Base-by-base conservation (phyloP, 441 rosid species). In the Kokia cookei region DNA sequence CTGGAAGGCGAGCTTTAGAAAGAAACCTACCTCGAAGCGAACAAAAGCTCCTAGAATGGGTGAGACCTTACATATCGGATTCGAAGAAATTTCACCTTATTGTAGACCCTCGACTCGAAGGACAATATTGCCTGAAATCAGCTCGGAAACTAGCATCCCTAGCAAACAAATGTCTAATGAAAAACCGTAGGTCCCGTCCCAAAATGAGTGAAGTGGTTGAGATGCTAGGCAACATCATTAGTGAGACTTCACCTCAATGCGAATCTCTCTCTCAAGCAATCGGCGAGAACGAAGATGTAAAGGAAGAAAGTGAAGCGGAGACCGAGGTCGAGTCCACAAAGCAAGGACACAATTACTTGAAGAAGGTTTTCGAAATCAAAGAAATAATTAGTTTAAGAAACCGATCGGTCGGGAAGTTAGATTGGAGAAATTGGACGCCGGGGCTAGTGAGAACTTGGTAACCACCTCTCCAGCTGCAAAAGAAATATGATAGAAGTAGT, bases 11-110 rank as follows among this genome's bases (percentile, higher is more conserved):
- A 77, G 97, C 89, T 0, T 62, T 95, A 59, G 99, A 91, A 81
- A 84, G 93, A 77, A 93, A 95, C 65, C 84, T 88, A 12, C 98
- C 99, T 43, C 86, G 94, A 2, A 85, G 82, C 35, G 99, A 95
- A 75, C 98, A 93, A 77, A 93, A 95, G 87, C 99, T 95, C 72
- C 75, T 95, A 61, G 95, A 92, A 79, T 95, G 99, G 99, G 92
- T 88, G 71, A 91, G 88, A 79, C 98, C 97, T 35, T 95, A 87
- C 40, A 85, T 85, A n/a, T 88, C 97, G 10, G 98, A 93, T 79
- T 84, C 91, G 0, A 95, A 89, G 92, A 95, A 89, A 79, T 89
- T 95, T 80, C 90, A 87, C 82, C 78, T 76, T 35, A 95, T 95
- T 61, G 65, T 95, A 48, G 99, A 95, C 75, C 93, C 94, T 11